Evolutionary conservation across 805 yeast genomes (phyloP).

Genomic region (Candida gorgasii): DNA sequence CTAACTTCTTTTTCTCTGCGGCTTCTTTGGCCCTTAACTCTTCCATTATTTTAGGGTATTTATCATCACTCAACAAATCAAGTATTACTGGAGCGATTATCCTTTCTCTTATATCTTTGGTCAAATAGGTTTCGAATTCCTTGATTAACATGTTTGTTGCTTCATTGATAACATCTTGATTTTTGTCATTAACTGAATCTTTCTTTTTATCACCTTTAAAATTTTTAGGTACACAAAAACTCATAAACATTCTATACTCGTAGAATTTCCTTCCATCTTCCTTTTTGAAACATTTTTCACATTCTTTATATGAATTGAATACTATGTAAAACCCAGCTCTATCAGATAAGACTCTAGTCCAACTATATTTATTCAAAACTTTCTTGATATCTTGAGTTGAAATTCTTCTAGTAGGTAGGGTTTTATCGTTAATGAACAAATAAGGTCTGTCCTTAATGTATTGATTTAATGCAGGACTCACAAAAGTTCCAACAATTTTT

Average conservation of each 20-base stretch:
- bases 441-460: slow-evolving; percentile 60
- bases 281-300: slow-evolving; percentile 56
- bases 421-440: slow-evolving; percentile 53
- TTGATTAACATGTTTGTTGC: slow-evolving; percentile 58
- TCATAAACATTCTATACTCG: slow-evolving; percentile 57
- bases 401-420: slow-evolving; percentile 48
- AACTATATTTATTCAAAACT: slow-evolving; percentile 57
- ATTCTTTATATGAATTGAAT: slow-evolving; percentile 60
- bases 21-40: slow-evolving; percentile 34
- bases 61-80: slow-evolving; percentile 57
- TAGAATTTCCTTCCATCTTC: slow-evolving; percentile 59
- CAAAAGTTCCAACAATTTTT: slow-evolving; percentile 32
- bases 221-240: slow-evolving; percentile 52
- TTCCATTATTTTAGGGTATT: slow-evolving; percentile 50
- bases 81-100: slow-evolving; percentile 69
- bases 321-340: slow-evolving; percentile 68
- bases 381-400: slow-evolving; percentile 60
- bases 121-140: slow-evolving; percentile 62
- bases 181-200: slow-evolving; percentile 13
- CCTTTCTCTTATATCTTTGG: slow-evolving; percentile 73
- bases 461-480: slow-evolving; percentile 51
- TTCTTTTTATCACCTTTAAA: slow-evolving; percentile 19
- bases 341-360: slow-evolving; percentile 67
- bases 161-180: slow-evolving; percentile 48
- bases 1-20: slow-evolving; percentile 17